Base-by-base conservation (phyloP, 208 protist genomes). In the Vickermania spadyakhi region DNA sequence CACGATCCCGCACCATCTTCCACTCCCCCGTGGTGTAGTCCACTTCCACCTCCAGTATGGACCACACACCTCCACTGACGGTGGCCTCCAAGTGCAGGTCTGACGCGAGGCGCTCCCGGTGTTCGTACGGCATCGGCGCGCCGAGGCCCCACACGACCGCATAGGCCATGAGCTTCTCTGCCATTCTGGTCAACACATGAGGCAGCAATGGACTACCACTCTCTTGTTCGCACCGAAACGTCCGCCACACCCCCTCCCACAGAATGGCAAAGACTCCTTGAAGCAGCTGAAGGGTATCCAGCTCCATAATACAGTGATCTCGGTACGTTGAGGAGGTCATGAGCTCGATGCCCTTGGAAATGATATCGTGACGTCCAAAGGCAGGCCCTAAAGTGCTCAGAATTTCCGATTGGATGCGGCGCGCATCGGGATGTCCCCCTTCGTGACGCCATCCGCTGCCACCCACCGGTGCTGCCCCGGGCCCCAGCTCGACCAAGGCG, bases 71-170 rank as follows among this genome's bases (percentile, higher is more conserved):
- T 27, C 73, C 75, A 22, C 31, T 65, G 22, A 81, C 61, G 0
- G 28, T 62, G 0, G 77, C 71, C 31, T 61, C 55, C 45, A 91
- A 56, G 13, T 42, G 73, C 18, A 96, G 73, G 29, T 86, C 77
- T 42, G 50, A 45, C 30, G 79, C 79, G 42, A 96, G 75, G 42
- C 75, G 70, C 36, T 56, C 57, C 42, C 94, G 83, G 36, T 84
- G 66, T 29, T 72, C 75, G 45, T 83, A 64, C 52, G 31, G 65
- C 36, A 91, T 71, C 28, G 79, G 65, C 0, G 97, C 93, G 54
- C 82, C 81, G 30, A 99, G 84, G 59, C 84, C 91, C 98, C 98
- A 99, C 55, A 99, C 79, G 13, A 99, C 63, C 0, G 97, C 75
- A 64, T 97, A 96, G 1, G 94, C 57, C 41, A 99, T 70, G 58